Evolutionary conservation across 768 basidiomycete genomes (phyloP), one percentile per base, ranked within the genome.

Genomic region (Cyclocybe aegerita): DNA sequence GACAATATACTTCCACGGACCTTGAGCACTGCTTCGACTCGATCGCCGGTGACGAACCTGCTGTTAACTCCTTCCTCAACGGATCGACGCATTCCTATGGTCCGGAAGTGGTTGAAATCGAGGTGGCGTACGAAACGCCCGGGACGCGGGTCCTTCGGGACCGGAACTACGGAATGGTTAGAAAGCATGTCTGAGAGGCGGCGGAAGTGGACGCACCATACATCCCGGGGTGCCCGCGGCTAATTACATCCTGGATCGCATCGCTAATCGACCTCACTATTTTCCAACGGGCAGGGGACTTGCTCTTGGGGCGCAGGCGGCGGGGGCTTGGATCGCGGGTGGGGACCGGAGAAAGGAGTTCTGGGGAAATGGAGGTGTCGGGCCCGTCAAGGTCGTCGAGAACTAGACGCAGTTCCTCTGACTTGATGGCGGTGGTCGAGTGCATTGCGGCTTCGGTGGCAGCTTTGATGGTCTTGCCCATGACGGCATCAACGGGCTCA

Each of bases 51-150:
- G 34, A 99, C 95, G 61, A 96, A 99, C 8, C 93, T 88, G 58
- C 89, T 88, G 47, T 82, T 85, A 10, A 91, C 82, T 36, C 93
- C 88, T 66, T 97, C 93, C 30, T 91, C 92, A 2, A 97, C 83
- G 4, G 90, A 91, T 14, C 97, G 85, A 43, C 93, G 82, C 85
- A 98, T 94, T 0, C 96, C 96, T 49, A 96, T 93, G 17, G 97
- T 96, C 23, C 95, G 84, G 75, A 99, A 99, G 65, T 96, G 93
- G 60, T 93, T 95, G 63, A 99, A 99, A 63, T 93, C 92, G 10
- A 99, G 71, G 66, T 93, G 88, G 35, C 82, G 86, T 33, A 97
- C 85, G 62, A 88, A 89, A 52, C 89, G 81, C 46, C 89, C 86
- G 30, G 90, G 84, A 48, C 84, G 78, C 47, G 88, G 80, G 64